phyloP scores from a whole-genome alignment of 2,329 filamentous ascomycete species.

The Ophiosphaerella herpotricha region DNA sequence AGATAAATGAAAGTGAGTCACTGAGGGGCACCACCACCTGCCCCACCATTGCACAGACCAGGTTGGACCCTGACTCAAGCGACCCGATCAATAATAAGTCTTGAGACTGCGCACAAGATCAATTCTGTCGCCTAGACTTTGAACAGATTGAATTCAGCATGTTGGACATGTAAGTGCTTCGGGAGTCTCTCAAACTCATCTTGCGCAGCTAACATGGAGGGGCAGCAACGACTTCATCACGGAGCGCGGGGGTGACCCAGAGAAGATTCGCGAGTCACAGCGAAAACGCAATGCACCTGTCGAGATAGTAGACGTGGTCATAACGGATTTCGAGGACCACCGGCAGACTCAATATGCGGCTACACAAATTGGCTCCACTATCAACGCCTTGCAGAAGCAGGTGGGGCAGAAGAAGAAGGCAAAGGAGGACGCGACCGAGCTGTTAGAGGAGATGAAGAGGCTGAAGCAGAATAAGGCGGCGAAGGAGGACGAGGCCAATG shows the following conservation, averaged over 20 bases:
- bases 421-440: conserved; percentile 83
- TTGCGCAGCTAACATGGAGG: conserved; percentile 18
- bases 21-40: conserved; percentile 9
- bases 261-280: conserved; percentile 91
- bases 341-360: conserved; percentile 77
- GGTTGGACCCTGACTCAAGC: conserved; percentile 33
- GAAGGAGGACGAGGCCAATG: conserved; percentile 71
- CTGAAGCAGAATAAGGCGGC: conserved; percentile 83
- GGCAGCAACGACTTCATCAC: conserved; percentile 58
- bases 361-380: conserved; percentile 79
- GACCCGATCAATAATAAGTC: conserved; percentile 22
- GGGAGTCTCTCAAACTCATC: background rate
- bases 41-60: conserved; percentile 25
- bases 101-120: conserved; percentile 16
- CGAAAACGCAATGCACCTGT: conserved; percentile 78
- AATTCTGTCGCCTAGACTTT: conserved; percentile 11
- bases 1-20: too few species aligned
- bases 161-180: conserved; percentile 39
- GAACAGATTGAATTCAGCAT: conserved; percentile 22
- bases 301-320: conserved; percentile 87
- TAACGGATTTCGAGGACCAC: conserved; percentile 83
- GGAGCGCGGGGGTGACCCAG: conserved; percentile 88
- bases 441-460: conserved; percentile 76
- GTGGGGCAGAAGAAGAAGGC: conserved; percentile 89
- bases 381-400: conserved; percentile 88